A percentile compares a stretch with the other conserved stretches of the same genome.
These are phyloP conservation scores for Ilex aquifolium DNA, from an alignment of 257 asterid species.

Conservation along the genomic window DNA sequence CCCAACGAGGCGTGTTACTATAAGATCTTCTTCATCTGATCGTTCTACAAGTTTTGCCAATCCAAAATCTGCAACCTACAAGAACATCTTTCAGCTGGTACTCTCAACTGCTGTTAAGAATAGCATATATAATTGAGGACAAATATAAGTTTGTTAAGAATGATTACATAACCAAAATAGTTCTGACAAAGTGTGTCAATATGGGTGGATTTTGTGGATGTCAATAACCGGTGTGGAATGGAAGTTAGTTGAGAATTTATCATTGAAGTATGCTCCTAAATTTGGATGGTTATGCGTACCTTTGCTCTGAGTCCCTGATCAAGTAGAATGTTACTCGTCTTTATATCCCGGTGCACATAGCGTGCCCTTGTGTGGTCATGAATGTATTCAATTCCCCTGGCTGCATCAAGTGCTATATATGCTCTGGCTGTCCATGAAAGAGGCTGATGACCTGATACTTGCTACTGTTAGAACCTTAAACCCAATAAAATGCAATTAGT, in stretches of 20 bases:
- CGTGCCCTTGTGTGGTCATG: slow-evolving; percentile 76
- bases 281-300: slow-evolving; percentile 21
- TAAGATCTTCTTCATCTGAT: slow-evolving; percentile 55
- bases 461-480: slow-evolving; percentile 2
- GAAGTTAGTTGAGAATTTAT: no score
- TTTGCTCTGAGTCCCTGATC: slow-evolving; percentile 80
- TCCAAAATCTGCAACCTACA: slow-evolving; percentile 85
- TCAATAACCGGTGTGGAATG: no score
- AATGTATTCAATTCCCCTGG: slow-evolving; percentile 79
- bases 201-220: no score
- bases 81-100: not conserved
- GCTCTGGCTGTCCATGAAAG: slow-evolving; percentile 78
- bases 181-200: no score
- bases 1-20: slow-evolving; percentile 74
- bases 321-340: slow-evolving; percentile 74
- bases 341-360: slow-evolving; percentile 83
- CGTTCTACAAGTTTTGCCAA: slow-evolving; percentile 76
- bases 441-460: slow-evolving; percentile 59
- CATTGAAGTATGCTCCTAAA: no score
- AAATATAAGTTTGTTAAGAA: no score
- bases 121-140: no score
- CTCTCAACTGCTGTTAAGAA: no score
- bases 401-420: slow-evolving; percentile 70
- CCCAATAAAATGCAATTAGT: no score
- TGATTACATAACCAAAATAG: no score